Percentiles rank a stretch among this genome's conserved stretches.
These are phyloP conservation scores for Tolypocladium cylindrosporum DNA, from an alignment of 2,329 filamentous ascomycete species.

Conservation along the genomic window DNA sequence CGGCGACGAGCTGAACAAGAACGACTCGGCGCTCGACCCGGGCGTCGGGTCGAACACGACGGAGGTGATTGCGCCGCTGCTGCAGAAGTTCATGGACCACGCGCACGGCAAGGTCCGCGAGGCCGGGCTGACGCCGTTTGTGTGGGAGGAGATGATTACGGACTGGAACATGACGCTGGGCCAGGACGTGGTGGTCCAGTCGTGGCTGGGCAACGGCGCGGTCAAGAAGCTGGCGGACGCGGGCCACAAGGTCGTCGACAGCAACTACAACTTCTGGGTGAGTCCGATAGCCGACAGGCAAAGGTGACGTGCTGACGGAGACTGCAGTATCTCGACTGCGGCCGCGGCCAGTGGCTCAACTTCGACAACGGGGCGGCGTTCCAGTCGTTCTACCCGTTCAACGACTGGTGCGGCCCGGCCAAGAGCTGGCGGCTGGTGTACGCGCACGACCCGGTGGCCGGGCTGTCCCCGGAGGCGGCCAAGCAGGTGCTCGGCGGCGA, in stretches of 20 bases:
- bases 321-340: constrained; percentile 68
- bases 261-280: constrained; percentile 71
- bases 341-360: constrained; percentile 69
- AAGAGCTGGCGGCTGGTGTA: constrained; percentile 81
- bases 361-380: constrained; percentile 46
- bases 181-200: constrained; percentile 64
- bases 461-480: constrained; percentile 49
- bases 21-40: constrained; percentile 56
- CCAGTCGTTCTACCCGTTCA: constrained; percentile 54
- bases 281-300: constrained; percentile 14
- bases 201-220: constrained; percentile 59
- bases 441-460: constrained; percentile 62
- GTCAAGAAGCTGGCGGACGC: constrained; percentile 48
- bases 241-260: constrained; percentile 64
- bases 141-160: constrained; percentile 82
- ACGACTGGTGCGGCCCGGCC: constrained; percentile 69
- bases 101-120: constrained; percentile 56
- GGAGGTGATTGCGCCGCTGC: constrained; percentile 57
- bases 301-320: neutral
- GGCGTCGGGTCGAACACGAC: constrained; percentile 58
- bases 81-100: constrained; percentile 67
- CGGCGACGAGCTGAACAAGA: constrained; percentile 76
- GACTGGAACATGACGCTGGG: constrained; percentile 69
- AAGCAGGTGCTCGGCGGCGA: constrained; percentile 73
- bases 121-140: constrained; percentile 59